Conservation (phyloP, 257 asterid genomes). For the Jaltomata sinuosa region DNA sequence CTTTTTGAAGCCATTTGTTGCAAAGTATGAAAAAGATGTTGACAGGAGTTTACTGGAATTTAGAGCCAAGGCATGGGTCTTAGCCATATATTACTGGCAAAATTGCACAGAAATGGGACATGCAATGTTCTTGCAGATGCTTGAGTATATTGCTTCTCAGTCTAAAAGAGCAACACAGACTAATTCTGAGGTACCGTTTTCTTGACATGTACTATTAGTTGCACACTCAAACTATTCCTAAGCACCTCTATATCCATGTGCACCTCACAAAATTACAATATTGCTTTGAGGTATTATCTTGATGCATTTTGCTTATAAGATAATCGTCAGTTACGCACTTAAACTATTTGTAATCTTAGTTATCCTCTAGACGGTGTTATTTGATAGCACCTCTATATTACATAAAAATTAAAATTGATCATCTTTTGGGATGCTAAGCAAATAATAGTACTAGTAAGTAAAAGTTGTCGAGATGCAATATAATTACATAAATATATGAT, state of each 20-base stretch:
- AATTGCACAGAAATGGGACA: conserved; percentile 76
- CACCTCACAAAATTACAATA: background rate
- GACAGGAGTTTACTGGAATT: conserved; percentile 55
- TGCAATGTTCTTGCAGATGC: conserved; percentile 45
- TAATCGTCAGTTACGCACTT: no score
- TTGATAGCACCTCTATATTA: no score
- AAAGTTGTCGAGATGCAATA: no score
- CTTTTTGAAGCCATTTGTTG: conserved; percentile 54
- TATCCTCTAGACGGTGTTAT: no score
- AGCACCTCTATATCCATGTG: background rate
- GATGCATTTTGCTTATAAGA: no score
- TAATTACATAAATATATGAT: no score
- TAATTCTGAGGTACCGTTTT: conserved; percentile 19
- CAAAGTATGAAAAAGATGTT: conserved; percentile 53
- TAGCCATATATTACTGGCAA: conserved; percentile 64
- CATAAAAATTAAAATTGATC: no score
- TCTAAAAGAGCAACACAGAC: conserved; percentile 27
- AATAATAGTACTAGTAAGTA: background rate
- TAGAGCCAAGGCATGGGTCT: conserved; percentile 62
- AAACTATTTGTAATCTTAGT: no score
- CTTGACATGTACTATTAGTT: background rate
- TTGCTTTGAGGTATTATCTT: no score
- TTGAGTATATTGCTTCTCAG: conserved; percentile 44
- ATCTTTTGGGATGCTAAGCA: no score
- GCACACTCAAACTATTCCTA: background rate